A percentile compares a stretch with the other conserved stretches of the same genome.
phyloP scores from a whole-genome alignment of 2,329 filamentous ascomycete species.

The Penicillium sp. region DNA sequence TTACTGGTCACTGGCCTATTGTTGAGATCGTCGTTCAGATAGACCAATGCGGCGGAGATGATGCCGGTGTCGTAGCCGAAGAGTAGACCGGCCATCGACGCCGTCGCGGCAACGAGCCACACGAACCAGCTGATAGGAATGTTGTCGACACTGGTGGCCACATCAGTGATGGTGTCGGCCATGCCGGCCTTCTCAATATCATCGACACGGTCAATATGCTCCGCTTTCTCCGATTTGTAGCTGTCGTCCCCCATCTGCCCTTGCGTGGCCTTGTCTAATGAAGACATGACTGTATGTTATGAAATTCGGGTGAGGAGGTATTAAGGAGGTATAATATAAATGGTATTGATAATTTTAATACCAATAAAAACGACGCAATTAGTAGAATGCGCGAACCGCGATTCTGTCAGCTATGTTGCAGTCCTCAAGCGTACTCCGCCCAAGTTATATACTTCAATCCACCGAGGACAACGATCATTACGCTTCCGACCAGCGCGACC shows the following conservation, averaged over 20 bases:
- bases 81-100: conserved; percentile 36
- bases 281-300: neutral
- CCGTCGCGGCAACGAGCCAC: conserved; percentile 44
- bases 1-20: conserved; percentile 42
- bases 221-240: neutral
- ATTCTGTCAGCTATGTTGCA: neutral
- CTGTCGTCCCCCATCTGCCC: neutral
- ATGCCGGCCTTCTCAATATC: conserved; percentile 18
- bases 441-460: neutral
- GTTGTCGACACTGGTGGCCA: conserved; percentile 40
- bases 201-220: conserved; percentile 1
- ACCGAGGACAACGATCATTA: neutral
- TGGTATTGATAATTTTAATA: neutral
- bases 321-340: too few relatives aligned
- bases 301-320: neutral
- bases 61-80: conserved; percentile 54
- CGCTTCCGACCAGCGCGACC: neutral
- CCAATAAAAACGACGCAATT: neutral
- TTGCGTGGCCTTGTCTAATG: conserved; percentile 4
- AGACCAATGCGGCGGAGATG: conserved; percentile 51
- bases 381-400: neutral
- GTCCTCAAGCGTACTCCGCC: neutral
- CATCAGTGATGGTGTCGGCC: conserved; percentile 17
- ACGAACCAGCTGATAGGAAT: conserved; percentile 44
- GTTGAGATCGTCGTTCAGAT: conserved; percentile 41